Conservation (phyloP, 2,329 filamentous ascomycete genomes). For the Fusarium pininemorale region DNA sequence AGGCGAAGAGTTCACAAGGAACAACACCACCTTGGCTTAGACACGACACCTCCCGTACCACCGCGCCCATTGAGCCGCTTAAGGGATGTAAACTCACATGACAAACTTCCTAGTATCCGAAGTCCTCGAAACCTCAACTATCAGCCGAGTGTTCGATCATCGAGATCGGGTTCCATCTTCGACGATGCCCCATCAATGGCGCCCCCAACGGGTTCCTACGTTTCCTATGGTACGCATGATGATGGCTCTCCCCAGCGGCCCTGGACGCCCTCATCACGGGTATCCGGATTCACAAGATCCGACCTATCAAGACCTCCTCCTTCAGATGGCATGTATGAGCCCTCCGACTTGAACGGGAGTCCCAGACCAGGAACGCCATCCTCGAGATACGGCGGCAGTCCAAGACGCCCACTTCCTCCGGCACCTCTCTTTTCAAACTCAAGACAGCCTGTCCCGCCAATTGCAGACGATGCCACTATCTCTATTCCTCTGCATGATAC, state of each 20-base stretch:
- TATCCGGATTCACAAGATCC: slow-evolving; percentile 59
- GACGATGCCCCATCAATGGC: slow-evolving; percentile 68
- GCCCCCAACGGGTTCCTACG: slow-evolving; percentile 71
- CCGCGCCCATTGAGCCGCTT: slow-evolving; percentile 28
- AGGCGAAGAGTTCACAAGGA: slow-evolving; percentile 47
- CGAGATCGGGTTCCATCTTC: slow-evolving; percentile 59
- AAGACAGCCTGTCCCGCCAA: slow-evolving; percentile 59
- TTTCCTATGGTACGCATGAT: slow-evolving; percentile 58
- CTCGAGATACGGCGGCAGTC: slow-evolving; percentile 87
- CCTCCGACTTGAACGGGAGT: slow-evolving; percentile 86
- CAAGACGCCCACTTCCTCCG: slow-evolving; percentile 85
- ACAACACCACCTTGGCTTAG: slow-evolving; percentile 38
- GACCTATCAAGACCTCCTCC: slow-evolving; percentile 71
- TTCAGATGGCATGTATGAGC: slow-evolving; percentile 79
- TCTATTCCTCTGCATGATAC: slow-evolving; percentile 72
- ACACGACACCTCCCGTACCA: slow-evolving; percentile 26
- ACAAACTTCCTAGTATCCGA: slow-evolving; percentile 52
- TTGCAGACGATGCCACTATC: slow-evolving; percentile 74
- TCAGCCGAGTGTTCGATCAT: slow-evolving; percentile 62
- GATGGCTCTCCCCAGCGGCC: slow-evolving; percentile 63
- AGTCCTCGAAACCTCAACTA: slow-evolving; percentile 55
- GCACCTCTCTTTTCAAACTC: slow-evolving; percentile 81
- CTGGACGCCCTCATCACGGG: slow-evolving; percentile 64
- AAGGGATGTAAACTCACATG: slow-evolving; percentile 53
- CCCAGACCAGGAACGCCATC: slow-evolving; percentile 91